Conservation (phyloP, 2,329 filamentous ascomycete species). For the Beauveria bassiana region DNA sequence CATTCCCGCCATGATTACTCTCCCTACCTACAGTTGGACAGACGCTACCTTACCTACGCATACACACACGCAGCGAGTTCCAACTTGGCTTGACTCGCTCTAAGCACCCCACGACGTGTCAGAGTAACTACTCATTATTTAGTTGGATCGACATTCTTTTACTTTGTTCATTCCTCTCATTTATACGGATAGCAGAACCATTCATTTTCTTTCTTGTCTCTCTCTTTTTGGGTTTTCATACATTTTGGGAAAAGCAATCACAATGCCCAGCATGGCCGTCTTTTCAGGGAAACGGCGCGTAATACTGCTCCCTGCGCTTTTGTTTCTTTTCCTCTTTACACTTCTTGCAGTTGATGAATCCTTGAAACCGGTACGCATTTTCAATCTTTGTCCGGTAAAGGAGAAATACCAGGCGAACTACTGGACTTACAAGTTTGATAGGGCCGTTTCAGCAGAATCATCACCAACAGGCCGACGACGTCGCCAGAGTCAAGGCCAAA, state of each 20-base stretch:
- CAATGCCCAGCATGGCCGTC: background rate
- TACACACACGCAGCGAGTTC: background rate
- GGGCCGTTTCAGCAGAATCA: constrained; percentile 6
- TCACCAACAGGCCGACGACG: background rate
- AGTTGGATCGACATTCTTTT: no score
- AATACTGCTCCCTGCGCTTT: background rate
- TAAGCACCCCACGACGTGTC: no score
- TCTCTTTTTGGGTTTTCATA: background rate
- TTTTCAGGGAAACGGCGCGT: background rate
- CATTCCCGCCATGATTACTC: background rate
- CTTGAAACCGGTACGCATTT: constrained; percentile 2
- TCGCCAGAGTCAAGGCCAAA: background rate
- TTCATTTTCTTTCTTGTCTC: background rate
- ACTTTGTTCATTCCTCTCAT: background rate
- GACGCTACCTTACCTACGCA: no score
- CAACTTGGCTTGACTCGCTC: background rate
- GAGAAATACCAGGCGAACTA: background rate
- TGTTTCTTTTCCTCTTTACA: constrained; percentile 5
- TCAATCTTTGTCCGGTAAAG: background rate
- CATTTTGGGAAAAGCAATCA: background rate
- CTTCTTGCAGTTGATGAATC: constrained; percentile 8
- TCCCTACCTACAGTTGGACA: background rate
- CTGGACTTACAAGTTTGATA: background rate
- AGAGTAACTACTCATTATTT: no score
- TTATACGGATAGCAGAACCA: background rate